Conservation (phyloP, 495 filamentous ascomycete genomes). For the Trypethelium eluteriae region DNA sequence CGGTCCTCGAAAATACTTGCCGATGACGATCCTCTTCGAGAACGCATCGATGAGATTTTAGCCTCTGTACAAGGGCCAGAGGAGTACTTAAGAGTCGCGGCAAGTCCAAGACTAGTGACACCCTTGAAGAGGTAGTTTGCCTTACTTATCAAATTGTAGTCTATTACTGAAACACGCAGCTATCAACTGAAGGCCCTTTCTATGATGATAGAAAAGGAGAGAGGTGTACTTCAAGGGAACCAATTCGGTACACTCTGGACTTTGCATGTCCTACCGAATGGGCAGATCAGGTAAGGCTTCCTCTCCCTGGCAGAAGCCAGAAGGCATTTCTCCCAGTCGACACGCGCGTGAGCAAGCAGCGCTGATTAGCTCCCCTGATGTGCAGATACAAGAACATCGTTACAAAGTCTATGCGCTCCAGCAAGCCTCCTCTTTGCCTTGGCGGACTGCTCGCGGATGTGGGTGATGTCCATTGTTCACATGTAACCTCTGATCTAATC, state of each 20-base stretch:
- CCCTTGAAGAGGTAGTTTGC: slow-evolving; percentile 61
- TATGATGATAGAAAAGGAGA: slow-evolving; percentile 78
- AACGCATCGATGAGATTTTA: neutral
- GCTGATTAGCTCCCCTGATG: too few relatives aligned
- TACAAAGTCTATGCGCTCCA: neutral
- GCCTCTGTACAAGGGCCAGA: neutral
- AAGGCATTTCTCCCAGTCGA: too few relatives aligned
- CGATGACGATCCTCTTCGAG: neutral
- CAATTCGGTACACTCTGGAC: slow-evolving; percentile 21
- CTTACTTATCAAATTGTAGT: too few relatives aligned
- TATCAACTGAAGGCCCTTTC: slow-evolving; percentile 89
- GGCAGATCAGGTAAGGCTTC: too few relatives aligned
- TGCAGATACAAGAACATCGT: slow-evolving; percentile 42
- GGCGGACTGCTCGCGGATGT: slow-evolving; percentile 12
- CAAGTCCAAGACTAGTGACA: slow-evolving; percentile 39
- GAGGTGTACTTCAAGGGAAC: slow-evolving; percentile 50
- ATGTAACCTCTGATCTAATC: too few relatives aligned
- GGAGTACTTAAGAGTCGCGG: neutral
- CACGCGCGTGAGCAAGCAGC: too few relatives aligned
- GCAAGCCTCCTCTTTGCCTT: neutral
- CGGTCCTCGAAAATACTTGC: neutral
- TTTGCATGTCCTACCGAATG: slow-evolving; percentile 15
- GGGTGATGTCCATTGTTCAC: too few relatives aligned
- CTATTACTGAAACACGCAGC: too few relatives aligned
- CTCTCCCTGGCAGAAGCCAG: too few relatives aligned